Percentiles rank a stretch among this genome's conserved stretches.
These are phyloP conservation scores for Gloeostereum incarnatum DNA, from an alignment of 768 basidiomycete genomes.

Conservation along the genomic window DNA sequence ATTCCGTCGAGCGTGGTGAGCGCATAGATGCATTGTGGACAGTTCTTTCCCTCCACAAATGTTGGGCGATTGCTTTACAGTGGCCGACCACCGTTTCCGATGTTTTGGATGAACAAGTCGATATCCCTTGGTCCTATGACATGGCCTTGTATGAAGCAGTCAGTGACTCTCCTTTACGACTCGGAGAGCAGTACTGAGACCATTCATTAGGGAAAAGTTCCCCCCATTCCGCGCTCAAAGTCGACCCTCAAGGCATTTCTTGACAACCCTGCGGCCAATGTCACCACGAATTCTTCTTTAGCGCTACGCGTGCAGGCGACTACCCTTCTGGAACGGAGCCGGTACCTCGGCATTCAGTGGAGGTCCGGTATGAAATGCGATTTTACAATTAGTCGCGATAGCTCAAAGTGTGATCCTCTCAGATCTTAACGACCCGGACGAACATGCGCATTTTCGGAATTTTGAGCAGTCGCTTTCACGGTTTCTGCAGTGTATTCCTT, in stretches of 20 bases:
- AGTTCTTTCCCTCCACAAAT: constrained; percentile 22
- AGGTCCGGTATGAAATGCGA: constrained; percentile 8
- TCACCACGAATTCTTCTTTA: constrained; percentile 3
- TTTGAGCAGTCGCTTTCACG: constrained; percentile 8
- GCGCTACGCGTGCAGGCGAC: constrained; percentile 5
- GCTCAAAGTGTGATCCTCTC: not conserved
- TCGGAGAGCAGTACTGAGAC: no score
- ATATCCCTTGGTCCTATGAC: constrained; percentile 31
- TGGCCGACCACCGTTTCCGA: constrained; percentile 18
- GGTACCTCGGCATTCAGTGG: constrained; percentile 11
- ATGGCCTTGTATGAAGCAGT: no score
- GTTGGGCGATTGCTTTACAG: constrained; percentile 17
- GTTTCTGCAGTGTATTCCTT: constrained; percentile 6
- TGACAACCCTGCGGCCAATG: constrained; percentile 5
- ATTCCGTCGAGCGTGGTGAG: constrained; percentile 25
- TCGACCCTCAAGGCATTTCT: constrained; percentile 9
- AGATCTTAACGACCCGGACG: constrained; percentile 8
- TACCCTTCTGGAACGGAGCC: constrained; percentile 18
- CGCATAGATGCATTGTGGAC: constrained; percentile 29
- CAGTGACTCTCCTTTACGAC: no score
- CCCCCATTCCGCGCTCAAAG: constrained; percentile 3
- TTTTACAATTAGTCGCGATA: not conserved
- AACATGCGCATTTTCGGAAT: constrained; percentile 7
- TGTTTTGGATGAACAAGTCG: constrained; percentile 18
- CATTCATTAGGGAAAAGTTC: constrained; percentile 10